Percentiles rank a stretch among this genome's conserved stretches.
Conservation (phyloP, 2,329 filamentous ascomycete species). For the Aphanocladium album region DNA sequence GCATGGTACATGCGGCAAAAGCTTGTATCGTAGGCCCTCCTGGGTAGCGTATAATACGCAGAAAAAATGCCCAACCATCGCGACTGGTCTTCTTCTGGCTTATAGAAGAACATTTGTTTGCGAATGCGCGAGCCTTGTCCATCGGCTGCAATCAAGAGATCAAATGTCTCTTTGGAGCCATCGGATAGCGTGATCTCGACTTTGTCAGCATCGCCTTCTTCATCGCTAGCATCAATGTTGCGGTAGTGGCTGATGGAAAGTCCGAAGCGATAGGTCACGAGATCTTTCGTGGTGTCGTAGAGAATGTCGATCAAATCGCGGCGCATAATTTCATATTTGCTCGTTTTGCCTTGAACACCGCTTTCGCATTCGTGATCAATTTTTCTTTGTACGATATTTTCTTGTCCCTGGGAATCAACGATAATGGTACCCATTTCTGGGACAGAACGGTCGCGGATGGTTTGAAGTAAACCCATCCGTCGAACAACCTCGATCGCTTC, state of each 20-base stretch:
- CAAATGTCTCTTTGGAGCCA: constrained; percentile 37
- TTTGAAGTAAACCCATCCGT: constrained; percentile 31
- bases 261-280: constrained; percentile 24
- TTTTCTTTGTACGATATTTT: constrained; percentile 3
- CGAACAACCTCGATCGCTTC: constrained; percentile 33
- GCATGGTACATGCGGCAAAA: constrained; percentile 10
- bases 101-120: constrained; percentile 12
- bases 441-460: constrained; percentile 32
- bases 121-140: constrained; percentile 30
- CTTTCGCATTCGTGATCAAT: constrained; percentile 34
- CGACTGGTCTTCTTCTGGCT: constrained; percentile 1
- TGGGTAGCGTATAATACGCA: constrained; percentile 8
- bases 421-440: constrained; percentile 44
- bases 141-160: constrained; percentile 51
- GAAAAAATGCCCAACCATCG: constrained; percentile 9
- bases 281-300: constrained; percentile 33
- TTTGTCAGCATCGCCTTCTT: constrained; percentile 23
- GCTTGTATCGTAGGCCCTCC: constrained; percentile 11
- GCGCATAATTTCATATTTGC: constrained; percentile 54
- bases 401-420: constrained; percentile 34
- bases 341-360: constrained; percentile 40
- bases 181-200: constrained; percentile 33
- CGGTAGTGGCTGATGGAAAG: constrained; percentile 25
- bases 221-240: constrained; percentile 21
- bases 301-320: constrained; percentile 48